Conservation (phyloP, 177 flowering plant species). For the Vitis hybrid region DNA sequence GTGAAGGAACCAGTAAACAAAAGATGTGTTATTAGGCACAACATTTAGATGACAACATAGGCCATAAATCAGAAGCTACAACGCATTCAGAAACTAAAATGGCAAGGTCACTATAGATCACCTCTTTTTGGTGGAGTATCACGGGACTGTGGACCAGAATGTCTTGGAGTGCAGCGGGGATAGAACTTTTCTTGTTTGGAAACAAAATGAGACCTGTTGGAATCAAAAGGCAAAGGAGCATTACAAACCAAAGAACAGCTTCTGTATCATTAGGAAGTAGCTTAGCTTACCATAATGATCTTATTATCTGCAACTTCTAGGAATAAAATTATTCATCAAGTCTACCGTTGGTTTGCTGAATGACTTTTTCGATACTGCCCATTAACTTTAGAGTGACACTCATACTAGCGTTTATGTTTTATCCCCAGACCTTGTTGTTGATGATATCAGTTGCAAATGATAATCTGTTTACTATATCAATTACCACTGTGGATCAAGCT, state of each 20-base stretch:
- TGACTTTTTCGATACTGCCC: too few species aligned
- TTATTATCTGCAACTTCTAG: too few species aligned
- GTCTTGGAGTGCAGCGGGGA: slow-evolving; percentile 77
- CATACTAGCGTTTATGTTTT: too few species aligned
- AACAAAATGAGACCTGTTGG: slow-evolving; percentile 46
- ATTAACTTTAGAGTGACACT: too few species aligned
- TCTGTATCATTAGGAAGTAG: background rate
- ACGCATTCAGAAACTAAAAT: background rate
- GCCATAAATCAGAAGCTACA: slow-evolving; percentile 1
- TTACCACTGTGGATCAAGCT: too few species aligned
- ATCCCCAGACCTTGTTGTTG: too few species aligned
- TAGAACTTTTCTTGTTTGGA: slow-evolving; percentile 66
- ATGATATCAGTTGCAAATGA: too few species aligned
- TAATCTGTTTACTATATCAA: too few species aligned
- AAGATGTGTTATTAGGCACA: slow-evolving; percentile 5
- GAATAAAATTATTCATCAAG: too few species aligned
- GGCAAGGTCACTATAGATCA: slow-evolving; percentile 17
- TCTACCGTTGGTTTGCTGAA: too few species aligned
- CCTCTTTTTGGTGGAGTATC: slow-evolving; percentile 99
- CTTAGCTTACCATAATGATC: background rate
- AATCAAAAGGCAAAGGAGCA: slow-evolving; percentile 2
- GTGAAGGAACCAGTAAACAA: slow-evolving; percentile 6
- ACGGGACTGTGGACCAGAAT: slow-evolving; percentile 81
- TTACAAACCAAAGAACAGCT: background rate
- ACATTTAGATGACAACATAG: slow-evolving; percentile 6